Evolutionary conservation across 139 green algal species (phyloP), one percentile per base, ranked within the genome.

Genomic region (Chlamydomonas eustigma): DNA sequence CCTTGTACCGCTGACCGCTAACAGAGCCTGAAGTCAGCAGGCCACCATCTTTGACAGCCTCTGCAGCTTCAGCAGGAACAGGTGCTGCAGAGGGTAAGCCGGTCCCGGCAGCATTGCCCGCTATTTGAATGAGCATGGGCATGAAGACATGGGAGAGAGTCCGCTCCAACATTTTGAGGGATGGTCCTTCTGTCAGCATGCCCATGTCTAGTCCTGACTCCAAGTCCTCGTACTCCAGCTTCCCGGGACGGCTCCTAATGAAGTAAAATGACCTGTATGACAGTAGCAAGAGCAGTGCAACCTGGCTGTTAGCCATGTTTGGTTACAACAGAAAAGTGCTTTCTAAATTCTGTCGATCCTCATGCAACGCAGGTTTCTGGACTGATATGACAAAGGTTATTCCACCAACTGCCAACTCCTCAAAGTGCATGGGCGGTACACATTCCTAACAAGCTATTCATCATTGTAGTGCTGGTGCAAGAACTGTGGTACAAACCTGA

Each of bases 81-180:
- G 33, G 63, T 52, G 32, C 30, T 58, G 44, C 44, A n/a, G n/a
- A n/a, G n/a, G n/a, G n/a, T n/a, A 65, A 50, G 44, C 64, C 52
- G n/a, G n/a, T n/a, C 64, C 72, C 68, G 4, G 25, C 4, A 30
- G 2, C 73, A 3, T 73, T 73, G 24, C 30, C 79, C 2, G 66
- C 74, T 70, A 82, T 81, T 50, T 85, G 78, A 38, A 83, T 36
- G 44, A 93, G 76, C 64, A 89, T 66, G 2, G 86, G 85, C 78
- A 93, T 51, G 77, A 84, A 90, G 3, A 91, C 76, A 32, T 80
- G 52, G 18, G 83, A 78, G 22, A 93, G 74, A 34, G 85, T 82
- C 76, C 89, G 81, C 78, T 93, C 86, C 37, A 93, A 67, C 18
- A 82, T 78, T 5, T 38, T 69, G 39, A 92, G 83, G 4, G 74